Conservation (phyloP, 208 protist genomes). For the Naegleria fowleri region DNA sequence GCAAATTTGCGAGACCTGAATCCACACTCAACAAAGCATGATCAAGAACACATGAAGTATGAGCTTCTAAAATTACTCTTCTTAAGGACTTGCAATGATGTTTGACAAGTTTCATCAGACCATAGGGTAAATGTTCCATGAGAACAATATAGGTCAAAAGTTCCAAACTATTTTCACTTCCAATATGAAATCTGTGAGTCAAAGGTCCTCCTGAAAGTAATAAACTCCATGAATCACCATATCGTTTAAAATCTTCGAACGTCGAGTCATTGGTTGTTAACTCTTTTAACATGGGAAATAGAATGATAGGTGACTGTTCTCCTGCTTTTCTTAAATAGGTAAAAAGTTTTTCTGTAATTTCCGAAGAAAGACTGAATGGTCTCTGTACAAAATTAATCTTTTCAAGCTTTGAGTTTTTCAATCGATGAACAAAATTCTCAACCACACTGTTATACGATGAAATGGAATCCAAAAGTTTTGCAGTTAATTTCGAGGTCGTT, state of each 20-base stretch:
- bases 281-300: not conserved
- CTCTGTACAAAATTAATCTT: not conserved
- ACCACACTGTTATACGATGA: not conserved
- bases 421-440: not conserved
- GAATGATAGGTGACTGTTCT: not conserved
- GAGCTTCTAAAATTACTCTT: no score
- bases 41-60: no score
- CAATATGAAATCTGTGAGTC: no score
- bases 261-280: not conserved
- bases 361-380: not conserved
- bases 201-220: not conserved
- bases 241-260: no score
- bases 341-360: not conserved
- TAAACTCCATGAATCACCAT: not conserved
- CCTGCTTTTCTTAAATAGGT: not conserved
- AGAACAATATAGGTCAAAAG: no score
- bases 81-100: no score
- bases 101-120: no score
- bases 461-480: not conserved
- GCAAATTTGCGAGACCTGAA: no score
- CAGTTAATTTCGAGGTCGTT: not conserved
- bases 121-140: no score
- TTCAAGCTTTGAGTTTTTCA: not conserved
- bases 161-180: no score
- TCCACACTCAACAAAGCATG: no score